Evolutionary conservation across 345 rosid genomes (phyloP).

Genomic region (Tarenaya hassleriana): DNA sequence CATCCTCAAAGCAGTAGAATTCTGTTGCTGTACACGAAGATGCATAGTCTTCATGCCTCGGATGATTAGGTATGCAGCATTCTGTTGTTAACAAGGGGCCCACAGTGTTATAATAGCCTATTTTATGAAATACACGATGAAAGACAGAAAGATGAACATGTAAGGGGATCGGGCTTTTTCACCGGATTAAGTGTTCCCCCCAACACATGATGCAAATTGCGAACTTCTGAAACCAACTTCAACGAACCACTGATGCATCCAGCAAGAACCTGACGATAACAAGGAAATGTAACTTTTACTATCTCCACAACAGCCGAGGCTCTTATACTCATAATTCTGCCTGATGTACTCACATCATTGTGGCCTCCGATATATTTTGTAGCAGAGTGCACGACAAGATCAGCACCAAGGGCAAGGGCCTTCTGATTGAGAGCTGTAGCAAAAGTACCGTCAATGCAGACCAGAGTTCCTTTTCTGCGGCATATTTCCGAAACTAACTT

Average conservation of each 20-base stretch:
- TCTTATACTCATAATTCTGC: not conserved
- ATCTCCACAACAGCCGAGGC: not conserved
- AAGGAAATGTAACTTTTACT: not conserved
- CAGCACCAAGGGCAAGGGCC: slow-evolving; percentile 85
- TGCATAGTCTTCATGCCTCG: slow-evolving; percentile 97
- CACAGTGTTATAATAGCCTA: not conserved
- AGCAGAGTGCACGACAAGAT: slow-evolving; percentile 78
- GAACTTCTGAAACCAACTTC: slow-evolving; percentile 58
- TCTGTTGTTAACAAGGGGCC: slow-evolving; percentile 33
- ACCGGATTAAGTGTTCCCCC: slow-evolving; percentile 94
- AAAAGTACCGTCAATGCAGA: slow-evolving; percentile 81
- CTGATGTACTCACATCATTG: slow-evolving; percentile 57
- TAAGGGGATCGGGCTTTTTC: slow-evolving; percentile 6
- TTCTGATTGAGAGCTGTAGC: slow-evolving; percentile 91
- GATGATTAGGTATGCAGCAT: slow-evolving; percentile 80
- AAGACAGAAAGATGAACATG: not conserved
- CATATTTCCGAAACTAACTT: slow-evolving; percentile 72
- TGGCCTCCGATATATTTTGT: slow-evolving; percentile 90
- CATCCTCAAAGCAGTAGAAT: slow-evolving; percentile 76
- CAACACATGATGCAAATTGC: slow-evolving; percentile 65
- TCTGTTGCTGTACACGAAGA: slow-evolving; percentile 90
- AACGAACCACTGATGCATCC: slow-evolving; percentile 78
- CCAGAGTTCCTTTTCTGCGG: slow-evolving; percentile 70
- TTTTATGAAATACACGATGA: not conserved
- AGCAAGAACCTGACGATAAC: slow-evolving; percentile 58